Evolutionary conservation across 176 grass and related monocot species (phyloP), one percentile per base, ranked within the genome.

Genomic region (Carex cristatella): DNA sequence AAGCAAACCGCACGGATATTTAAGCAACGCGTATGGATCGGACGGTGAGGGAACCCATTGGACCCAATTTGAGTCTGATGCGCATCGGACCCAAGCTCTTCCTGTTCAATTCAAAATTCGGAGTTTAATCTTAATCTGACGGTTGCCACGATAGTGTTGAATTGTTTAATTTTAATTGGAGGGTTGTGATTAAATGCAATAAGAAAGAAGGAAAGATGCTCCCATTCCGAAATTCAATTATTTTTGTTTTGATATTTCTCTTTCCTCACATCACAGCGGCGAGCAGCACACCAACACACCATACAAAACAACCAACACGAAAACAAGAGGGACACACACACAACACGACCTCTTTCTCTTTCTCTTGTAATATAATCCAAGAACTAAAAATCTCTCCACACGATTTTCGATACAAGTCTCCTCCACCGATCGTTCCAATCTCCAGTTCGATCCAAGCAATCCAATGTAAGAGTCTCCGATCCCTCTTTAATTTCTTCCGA

Each of bases 391-490:
- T 72, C 4, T 55, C 64, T 44, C 61, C 81, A 44, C 92, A 51
- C 89, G 88, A 59, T 79, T 86, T 89, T 84, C 85, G 88, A 91
- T 89, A 87, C 19, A 71, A 14, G 19, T 9, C 59, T 72, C 62
- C 65, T 2, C 60, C 32, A 11, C 65, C 77, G 65, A 30, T 78
- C 59, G 51, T 58, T 58, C 61, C 61, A 80, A 84, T 53, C 79
- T 84, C 61, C 38, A 46, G 0, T 72, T 48, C 69, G 69, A 72
- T 72, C 35, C 16, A 46, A 72, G 18, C 69, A 72, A 72, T 72
- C 69, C 86, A 87, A 93, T 93, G 91, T 93, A 90, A 93, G 86
- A 86, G 4, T 30, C 51, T 69, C 27, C 71, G 35, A 69, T 42
- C 54, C 37, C 10, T 32, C 11, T 38, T 72, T 15, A 72, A 44